Evolutionary conservation across 768 basidiomycete genomes (phyloP).

Genomic region (Leccinum variicolor): DNA sequence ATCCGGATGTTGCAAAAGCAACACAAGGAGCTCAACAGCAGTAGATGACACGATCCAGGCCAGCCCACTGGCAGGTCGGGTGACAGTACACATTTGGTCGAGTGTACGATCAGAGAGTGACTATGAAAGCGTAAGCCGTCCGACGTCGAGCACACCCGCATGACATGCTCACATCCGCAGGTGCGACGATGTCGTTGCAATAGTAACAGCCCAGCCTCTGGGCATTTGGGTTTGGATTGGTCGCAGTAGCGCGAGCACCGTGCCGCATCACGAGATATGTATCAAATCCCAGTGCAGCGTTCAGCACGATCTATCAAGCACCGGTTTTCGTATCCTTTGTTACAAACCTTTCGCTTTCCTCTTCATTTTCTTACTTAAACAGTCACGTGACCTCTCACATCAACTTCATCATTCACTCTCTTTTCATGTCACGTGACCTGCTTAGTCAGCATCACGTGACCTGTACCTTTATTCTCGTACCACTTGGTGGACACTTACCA

Average conservation of each 20-base stretch:
- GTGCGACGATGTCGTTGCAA: constrained; percentile 97
- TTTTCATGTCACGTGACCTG: too few relatives aligned
- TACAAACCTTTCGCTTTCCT: too few relatives aligned
- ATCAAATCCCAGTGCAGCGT: constrained; percentile 94
- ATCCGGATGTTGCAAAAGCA: constrained; percentile 84
- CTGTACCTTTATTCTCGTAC: too few relatives aligned
- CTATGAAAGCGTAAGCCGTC: constrained; percentile 23
- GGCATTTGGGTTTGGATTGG: constrained; percentile 19
- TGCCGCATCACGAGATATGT: constrained; percentile 97
- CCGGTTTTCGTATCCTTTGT: background rate
- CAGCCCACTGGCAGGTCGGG: constrained; percentile 88
- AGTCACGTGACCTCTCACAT: too few relatives aligned
- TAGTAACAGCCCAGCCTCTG: constrained; percentile 87
- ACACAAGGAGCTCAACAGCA: constrained; percentile 89
- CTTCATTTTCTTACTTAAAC: too few relatives aligned
- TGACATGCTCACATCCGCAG: constrained; percentile 69
- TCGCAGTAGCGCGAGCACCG: constrained; percentile 53
- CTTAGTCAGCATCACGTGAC: too few relatives aligned
- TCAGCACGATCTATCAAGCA: constrained; percentile 72
- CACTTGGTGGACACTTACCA: too few relatives aligned
- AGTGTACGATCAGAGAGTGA: constrained; percentile 85
- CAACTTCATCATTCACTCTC: too few relatives aligned
- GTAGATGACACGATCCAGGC: constrained; percentile 90
- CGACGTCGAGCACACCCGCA: background rate
- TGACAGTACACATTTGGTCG: constrained; percentile 99